A percentile compares a stretch with the other conserved stretches of the same genome.
Conservation (phyloP, 202 grass and related monocot species). For the Carex sylvatica region DNA sequence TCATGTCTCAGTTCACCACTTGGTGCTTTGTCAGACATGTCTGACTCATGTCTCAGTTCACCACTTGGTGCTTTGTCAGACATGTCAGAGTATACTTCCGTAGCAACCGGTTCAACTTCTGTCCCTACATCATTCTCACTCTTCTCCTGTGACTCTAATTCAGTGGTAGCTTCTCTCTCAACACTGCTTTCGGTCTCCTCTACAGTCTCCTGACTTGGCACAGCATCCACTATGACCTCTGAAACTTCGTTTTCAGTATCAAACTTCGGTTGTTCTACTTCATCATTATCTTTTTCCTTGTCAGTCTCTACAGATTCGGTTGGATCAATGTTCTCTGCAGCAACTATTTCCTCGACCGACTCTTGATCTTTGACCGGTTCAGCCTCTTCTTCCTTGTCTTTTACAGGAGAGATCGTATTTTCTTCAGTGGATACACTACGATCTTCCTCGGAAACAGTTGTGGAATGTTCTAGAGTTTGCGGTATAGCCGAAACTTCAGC, state of each 20-base stretch:
- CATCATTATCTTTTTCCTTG: background rate
- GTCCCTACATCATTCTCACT: constrained; percentile 23
- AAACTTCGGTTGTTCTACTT: background rate
- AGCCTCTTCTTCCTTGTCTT: constrained; percentile 31
- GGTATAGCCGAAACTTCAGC: constrained; percentile 38
- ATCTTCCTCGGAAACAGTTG: constrained; percentile 39
- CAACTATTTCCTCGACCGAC: background rate
- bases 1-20: constrained; percentile 37
- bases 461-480: constrained; percentile 26
- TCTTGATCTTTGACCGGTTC: background rate
- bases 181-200: constrained; percentile 23
- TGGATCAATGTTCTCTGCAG: constrained; percentile 9
- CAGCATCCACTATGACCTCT: constrained; percentile 4
- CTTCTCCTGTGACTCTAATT: constrained; percentile 35
- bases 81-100: constrained; percentile 31
- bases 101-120: constrained; percentile 27
- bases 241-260: constrained; percentile 36
- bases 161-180: constrained; percentile 28
- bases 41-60: constrained; percentile 31
- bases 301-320: background rate
- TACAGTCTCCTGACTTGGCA: constrained; percentile 28
- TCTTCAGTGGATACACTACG: constrained; percentile 30
- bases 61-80: constrained; percentile 35
- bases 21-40: constrained; percentile 28
- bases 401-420: constrained; percentile 26